These are phyloP conservation scores for Amylostereum areolatum DNA, from an alignment of 1,284 basidiomycete species.

Conservation along the genomic window DNA sequence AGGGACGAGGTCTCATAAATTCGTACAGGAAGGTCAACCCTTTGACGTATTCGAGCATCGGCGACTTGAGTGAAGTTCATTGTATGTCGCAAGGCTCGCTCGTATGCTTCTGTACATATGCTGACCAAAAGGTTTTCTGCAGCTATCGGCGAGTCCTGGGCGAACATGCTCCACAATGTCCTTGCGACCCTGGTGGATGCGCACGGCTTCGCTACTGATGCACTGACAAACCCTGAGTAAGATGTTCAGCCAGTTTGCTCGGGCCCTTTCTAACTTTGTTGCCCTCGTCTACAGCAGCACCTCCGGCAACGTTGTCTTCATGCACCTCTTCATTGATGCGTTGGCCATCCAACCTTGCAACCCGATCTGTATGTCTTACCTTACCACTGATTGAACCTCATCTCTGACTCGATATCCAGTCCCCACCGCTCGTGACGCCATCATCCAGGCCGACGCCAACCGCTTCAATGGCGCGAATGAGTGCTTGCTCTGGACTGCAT, in stretches of 20 bases:
- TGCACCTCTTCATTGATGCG: conserved; percentile 45
- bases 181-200: conserved; percentile 37
- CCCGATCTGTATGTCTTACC: conserved; percentile 32
- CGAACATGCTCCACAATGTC: conserved; percentile 49
- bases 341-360: conserved; percentile 47
- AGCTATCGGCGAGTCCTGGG: conserved; percentile 44
- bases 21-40: conserved; percentile 26
- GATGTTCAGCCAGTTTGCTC: conserved; percentile 22
- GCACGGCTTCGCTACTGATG: conserved; percentile 34
- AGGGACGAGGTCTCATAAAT: too few species aligned
- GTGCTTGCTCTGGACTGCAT: conserved; percentile 41
- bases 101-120: background rate
- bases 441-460: conserved; percentile 50
- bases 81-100: conserved; percentile 7
- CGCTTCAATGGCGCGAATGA: conserved; percentile 40
- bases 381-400: background rate
- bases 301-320: conserved; percentile 40
- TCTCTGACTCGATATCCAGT: conserved; percentile 8
- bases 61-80: conserved; percentile 33
- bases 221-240: conserved; percentile 20
- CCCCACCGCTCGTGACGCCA: conserved; percentile 38
- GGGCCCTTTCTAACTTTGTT: background rate
- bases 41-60: conserved; percentile 31
- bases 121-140: background rate
- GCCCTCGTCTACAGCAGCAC: conserved; percentile 17